Evolutionary conservation across 2,329 filamentous ascomycete species (phyloP).

Genomic region (Cylindrodendrum hubeiense): DNA sequence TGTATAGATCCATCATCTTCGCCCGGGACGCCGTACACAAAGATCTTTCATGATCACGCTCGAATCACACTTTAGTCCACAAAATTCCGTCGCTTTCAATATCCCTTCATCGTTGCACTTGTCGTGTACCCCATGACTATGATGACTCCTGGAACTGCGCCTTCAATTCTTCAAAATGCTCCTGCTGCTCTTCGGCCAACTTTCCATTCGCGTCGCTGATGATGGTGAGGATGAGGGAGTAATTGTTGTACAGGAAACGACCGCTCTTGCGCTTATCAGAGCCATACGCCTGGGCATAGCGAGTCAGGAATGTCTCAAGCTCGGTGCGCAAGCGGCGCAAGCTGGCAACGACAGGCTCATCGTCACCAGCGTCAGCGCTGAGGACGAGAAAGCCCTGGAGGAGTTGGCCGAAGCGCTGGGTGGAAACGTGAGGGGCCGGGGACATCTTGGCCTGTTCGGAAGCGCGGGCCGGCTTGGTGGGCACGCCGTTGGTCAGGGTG

Average conservation of each 20-base stretch:
- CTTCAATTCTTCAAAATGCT: constrained; percentile 79
- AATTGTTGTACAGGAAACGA: constrained; percentile 95
- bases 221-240: constrained; percentile 93
- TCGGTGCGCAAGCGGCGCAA: constrained; percentile 82
- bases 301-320: constrained; percentile 85
- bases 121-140: constrained; percentile 15
- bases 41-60: constrained; percentile 33
- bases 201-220: constrained; percentile 83
- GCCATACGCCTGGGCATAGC: constrained; percentile 79
- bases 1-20: constrained; percentile 30
- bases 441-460: constrained; percentile 72
- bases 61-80: constrained; percentile 23
- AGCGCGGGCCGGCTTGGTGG: constrained; percentile 56
- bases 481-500: constrained; percentile 67
- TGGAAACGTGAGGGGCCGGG: constrained; percentile 89
- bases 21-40: constrained; percentile 42
- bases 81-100: constrained; percentile 3
- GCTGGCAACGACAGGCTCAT: constrained; percentile 90
- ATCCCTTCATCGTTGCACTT: neutral
- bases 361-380: constrained; percentile 91
- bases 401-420: constrained; percentile 95
- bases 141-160: constrained; percentile 63
- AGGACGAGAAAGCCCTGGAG: constrained; percentile 86
- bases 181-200: constrained; percentile 79
- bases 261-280: constrained; percentile 83